Percentiles rank a stretch among this genome's conserved stretches.
phyloP scores from a whole-genome alignment of 768 basidiomycete species.

The Hydnum rufescens region DNA sequence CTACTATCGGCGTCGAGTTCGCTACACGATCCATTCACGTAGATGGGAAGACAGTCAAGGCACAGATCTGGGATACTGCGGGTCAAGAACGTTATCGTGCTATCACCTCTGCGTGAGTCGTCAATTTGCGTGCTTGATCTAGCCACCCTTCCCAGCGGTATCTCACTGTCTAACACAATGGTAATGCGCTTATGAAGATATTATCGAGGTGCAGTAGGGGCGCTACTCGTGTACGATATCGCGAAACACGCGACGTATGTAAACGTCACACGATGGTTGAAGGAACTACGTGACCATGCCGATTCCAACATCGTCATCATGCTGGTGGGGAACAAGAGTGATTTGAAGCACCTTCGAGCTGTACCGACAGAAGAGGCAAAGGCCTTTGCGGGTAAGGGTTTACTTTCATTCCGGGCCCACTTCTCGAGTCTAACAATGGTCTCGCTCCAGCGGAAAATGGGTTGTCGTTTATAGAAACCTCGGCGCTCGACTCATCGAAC shows the following conservation, averaged over 20 bases:
- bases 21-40: constrained; percentile 88
- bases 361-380: constrained; percentile 97
- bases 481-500: constrained; percentile 97
- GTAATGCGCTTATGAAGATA: no score
- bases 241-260: constrained; percentile 87
- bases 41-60: constrained; percentile 94
- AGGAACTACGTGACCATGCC: constrained; percentile 91
- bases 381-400: constrained; percentile 46
- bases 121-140: neutral
- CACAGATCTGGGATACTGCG: constrained; percentile 96
- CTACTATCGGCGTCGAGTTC: constrained; percentile 98
- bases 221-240: constrained; percentile 85
- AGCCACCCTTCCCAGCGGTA: neutral
- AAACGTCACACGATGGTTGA: constrained; percentile 89
- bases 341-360: constrained; percentile 91
- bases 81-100: constrained; percentile 33
- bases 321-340: constrained; percentile 97
- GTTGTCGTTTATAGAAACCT: constrained; percentile 93
- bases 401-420: neutral
- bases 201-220: constrained; percentile 92
- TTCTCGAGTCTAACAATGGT: neutral
- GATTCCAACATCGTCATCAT: constrained; percentile 87
- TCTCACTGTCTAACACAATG: neutral
- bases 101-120: constrained; percentile 27
- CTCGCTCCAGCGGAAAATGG: constrained; percentile 56